Base-by-base conservation (phyloP, 2,329 filamentous ascomycete genomes). In the Xylogone sp. region DNA sequence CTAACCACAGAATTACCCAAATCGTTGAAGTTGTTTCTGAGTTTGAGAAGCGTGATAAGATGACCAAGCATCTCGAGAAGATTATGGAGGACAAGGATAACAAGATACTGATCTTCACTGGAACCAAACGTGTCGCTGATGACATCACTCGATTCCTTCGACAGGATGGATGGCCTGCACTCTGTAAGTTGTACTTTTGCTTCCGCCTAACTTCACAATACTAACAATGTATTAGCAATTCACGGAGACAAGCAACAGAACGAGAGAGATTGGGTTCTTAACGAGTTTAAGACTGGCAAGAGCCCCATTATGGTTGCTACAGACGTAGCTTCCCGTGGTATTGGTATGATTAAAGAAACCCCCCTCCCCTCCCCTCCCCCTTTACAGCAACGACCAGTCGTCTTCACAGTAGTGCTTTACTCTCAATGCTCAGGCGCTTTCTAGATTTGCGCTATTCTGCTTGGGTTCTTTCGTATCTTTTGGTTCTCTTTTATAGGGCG, bases 281-380 rank as follows among this genome's bases (percentile, higher is more conserved):
- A 97, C 74, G 93, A 97, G 74, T 99, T 99, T 85, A 99, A 97
- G 86, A 90, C 89, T 60, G 92, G 91, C 76, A 97, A 97, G 82
- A 96, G 91, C 78, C 94, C 94, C 70, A 96, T 99, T 84, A 96
- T 99, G 92, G 94, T 99, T 78, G 94, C 94, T 77, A 99, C 94
- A 62, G 94, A 97, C 70, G 94, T 99, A 76, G 94, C 94, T 77
- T 97, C 94, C 70, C 94, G 94, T 92, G 94, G 94, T 90, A 97
- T 99, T 77, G 94, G 94, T 97, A 95, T 96, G 91, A 93, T 88
- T 83, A 77, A 80, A 75, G 76, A n/a, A n/a, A 75, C 71, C 73
- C 75, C 69, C 71, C 73, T 67, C 67, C 64, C 66, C 66, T 66
- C 60, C 67, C 66, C 65, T 60, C 57, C 58, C 57, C 61, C 57